Base-by-base conservation (phyloP, 2,329 filamentous ascomycete genomes). In the Aspergillus brunneoviolaceus region DNA sequence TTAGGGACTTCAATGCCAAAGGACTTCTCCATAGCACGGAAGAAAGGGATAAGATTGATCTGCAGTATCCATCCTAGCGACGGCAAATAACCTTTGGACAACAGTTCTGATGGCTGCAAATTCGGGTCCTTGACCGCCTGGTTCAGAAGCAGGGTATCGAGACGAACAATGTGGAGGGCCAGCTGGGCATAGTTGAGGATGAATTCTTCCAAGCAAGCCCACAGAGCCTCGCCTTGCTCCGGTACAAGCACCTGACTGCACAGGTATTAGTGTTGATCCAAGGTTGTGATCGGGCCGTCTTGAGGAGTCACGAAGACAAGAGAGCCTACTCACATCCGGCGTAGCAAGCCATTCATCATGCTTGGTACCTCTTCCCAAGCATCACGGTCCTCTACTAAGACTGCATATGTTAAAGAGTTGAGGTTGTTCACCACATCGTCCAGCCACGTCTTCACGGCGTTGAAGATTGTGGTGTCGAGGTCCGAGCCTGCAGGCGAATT, bases 341-440 rank as follows among this genome's bases (percentile, higher is more conserved):
- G 74, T 52, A 81, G 63, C 29, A 82, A 61, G 49, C 61, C 63
- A 59, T 80, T 77, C 23, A 79, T 59, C 19, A 81, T 48, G 2
- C 60, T 62, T 11, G 80, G 79, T 9, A 82, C 53, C 14, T 76
- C 71, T 33, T 77, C 73, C 79, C 80, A 82, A 60, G 82, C 79
- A 5, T 79, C 76, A 25, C 69, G 69, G 39, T 81, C 74, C 11
- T 79, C 74, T 9, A 70, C 58, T 42, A 76, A 69, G 5, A 75
- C 65, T 49, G 76, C 73, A 21, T 70, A 65, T 0, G 73, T 70
- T 4, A 80, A 61, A 21, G 67, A 69, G 42, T 76, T 67, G 23
- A 79, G 62, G 31, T 72, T 66, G 21, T 67, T 61, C 9, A 68
- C 66, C 55, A 77, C 79, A 10, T 74, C 68, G 23, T 74, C 71